These are phyloP conservation scores for Tarenaya hassleriana DNA, from an alignment of 345 rosid species.

Conservation along the genomic window DNA sequence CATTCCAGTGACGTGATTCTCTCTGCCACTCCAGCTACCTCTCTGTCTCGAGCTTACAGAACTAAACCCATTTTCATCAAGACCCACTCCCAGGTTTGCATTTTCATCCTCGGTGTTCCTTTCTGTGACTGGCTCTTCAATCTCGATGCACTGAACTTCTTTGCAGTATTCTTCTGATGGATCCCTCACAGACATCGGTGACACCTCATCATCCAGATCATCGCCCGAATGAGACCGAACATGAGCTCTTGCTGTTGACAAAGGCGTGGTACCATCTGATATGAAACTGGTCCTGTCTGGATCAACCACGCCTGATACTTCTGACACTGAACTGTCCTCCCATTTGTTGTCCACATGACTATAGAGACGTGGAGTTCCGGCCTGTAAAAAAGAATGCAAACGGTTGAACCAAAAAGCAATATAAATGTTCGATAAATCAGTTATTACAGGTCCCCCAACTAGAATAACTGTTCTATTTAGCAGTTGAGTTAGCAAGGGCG, in stretches of 20 bases:
- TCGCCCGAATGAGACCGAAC: constrained; percentile 32
- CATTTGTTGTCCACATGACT: too few relatives aligned
- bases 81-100: constrained; percentile 29
- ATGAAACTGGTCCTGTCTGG: too few relatives aligned
- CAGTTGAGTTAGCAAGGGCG: too few relatives aligned
- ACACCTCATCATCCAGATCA: constrained; percentile 33
- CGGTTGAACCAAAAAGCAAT: too few relatives aligned
- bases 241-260: constrained; percentile 38
- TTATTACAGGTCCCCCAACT: too few relatives aligned
- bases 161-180: constrained; percentile 70
- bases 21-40: constrained; percentile 56
- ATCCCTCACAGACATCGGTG: constrained; percentile 26
- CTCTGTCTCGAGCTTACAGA: constrained; percentile 41
- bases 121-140: constrained; percentile 43
- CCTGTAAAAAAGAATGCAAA: too few relatives aligned
- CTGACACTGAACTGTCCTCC: too few relatives aligned
- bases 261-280: constrained; percentile 25
- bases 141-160: constrained; percentile 80
- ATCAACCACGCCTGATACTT: too few relatives aligned
- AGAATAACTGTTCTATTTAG: too few relatives aligned
- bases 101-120: constrained; percentile 34
- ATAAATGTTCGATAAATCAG: too few relatives aligned
- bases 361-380: too few relatives aligned
- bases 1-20: constrained; percentile 38
- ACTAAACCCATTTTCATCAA: constrained; percentile 42